Evolutionary conservation across 352 stramenopile genomes (phyloP).

Genomic region (Pythium utonaiense): DNA sequence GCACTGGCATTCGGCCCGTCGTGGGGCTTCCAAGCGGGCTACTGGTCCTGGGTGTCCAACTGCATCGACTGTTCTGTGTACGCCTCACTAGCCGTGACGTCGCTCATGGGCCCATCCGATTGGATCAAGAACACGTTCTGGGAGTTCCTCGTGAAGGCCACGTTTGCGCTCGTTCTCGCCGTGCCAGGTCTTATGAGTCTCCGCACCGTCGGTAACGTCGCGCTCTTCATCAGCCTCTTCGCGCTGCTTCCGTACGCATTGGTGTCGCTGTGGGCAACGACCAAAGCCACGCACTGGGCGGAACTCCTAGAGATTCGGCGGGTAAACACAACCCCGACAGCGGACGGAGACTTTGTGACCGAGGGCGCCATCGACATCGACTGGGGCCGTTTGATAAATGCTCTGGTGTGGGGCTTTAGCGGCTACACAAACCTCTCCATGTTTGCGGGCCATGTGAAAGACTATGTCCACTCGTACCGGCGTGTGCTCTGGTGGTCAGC

Average conservation of each 20-base stretch:
- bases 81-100: constrained; percentile 39
- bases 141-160: constrained; percentile 41
- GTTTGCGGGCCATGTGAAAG: constrained; percentile 38
- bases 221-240: constrained; percentile 28
- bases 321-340: constrained; percentile 16
- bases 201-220: constrained; percentile 32
- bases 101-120: constrained; percentile 18
- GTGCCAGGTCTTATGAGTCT: constrained; percentile 45
- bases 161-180: constrained; percentile 45
- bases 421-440: constrained; percentile 57
- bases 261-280: constrained; percentile 35
- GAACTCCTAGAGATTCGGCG: constrained; percentile 32
- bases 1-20: constrained; percentile 56
- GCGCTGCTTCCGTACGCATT: constrained; percentile 38
- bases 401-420: constrained; percentile 52
- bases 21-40: constrained; percentile 73
- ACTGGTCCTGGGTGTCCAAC: constrained; percentile 82
- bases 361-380: constrained; percentile 15
- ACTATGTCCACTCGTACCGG: constrained; percentile 34
- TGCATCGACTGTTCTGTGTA: constrained; percentile 76
- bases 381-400: constrained; percentile 28
- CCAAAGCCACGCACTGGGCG: constrained; percentile 32
- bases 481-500: constrained; percentile 40
- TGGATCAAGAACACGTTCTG: constrained; percentile 28
- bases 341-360: constrained; percentile 12